A percentile compares a stretch with the other conserved stretches of the same genome.
phyloP scores from a whole-genome alignment of 306 rosid genomes.

The Casuarina glauca region DNA sequence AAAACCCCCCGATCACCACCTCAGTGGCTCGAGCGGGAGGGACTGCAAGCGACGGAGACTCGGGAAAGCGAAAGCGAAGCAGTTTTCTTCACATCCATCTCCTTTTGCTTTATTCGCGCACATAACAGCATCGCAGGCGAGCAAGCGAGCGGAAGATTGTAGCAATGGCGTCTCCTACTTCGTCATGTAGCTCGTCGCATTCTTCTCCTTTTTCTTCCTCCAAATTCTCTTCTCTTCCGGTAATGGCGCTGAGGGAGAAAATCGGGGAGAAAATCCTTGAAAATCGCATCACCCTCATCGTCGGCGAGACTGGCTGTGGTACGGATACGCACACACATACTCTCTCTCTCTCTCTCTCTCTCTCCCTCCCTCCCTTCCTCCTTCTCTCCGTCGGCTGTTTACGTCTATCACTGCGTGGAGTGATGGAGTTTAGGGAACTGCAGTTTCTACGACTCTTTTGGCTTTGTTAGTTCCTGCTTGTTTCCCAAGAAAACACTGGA shows the following conservation, averaged over 20 bases:
- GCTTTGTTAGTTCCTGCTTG: not conserved
- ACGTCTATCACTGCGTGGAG: not conserved
- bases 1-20: slow-evolving; percentile 6
- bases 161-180: slow-evolving; percentile 51
- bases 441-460: not conserved
- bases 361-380: not conserved
- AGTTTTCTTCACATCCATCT: no score
- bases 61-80: not conserved
- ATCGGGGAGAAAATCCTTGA: slow-evolving; percentile 72
- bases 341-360: not conserved
- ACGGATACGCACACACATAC: not conserved
- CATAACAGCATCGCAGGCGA: not conserved
- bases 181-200: slow-evolving; percentile 31
- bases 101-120: not conserved
- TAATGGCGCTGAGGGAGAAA: slow-evolving; percentile 55
- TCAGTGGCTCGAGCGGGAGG: not conserved
- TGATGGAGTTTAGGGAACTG: not conserved
- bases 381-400: not conserved
- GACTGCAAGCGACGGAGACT: not conserved
- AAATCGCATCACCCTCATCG: slow-evolving; percentile 86
- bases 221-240: slow-evolving; percentile 60
- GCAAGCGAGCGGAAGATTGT: slow-evolving; percentile 9
- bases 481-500: slow-evolving; percentile 2
- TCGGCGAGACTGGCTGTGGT: slow-evolving; percentile 95
- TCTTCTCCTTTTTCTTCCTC: slow-evolving; percentile 30